Evolutionary conservation across 441 rosid species (phyloP), one percentile per base, ranked within the genome.

Genomic region (Daphne laureola): DNA sequence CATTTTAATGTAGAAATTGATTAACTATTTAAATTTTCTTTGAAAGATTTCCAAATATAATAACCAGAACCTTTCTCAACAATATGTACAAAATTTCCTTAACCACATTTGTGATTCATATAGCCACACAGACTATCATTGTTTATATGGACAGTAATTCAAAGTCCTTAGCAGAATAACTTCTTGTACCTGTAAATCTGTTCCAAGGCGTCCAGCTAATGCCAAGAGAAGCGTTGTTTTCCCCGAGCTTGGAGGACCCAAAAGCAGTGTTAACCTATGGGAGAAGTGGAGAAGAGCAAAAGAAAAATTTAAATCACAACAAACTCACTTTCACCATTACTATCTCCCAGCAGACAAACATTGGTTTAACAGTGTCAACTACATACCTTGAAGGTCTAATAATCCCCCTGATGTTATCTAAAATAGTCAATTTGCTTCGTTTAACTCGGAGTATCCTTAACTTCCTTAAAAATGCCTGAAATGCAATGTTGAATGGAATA

Each of bases 201-300:
- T 53, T 47, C 81, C 82, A 47, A 90, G 91, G 21, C 97, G 91
- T 54, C 97, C 99, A 54, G 97, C 97, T 53, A 93, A 87, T 58
- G 96, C 95, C 79, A 89, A 64, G 56, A 93, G 85, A n/a, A 93
- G 53, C 0, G 93, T 87, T 8, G 99, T 93, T 81, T 93, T 93
- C 62, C 99, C 99, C 5, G 96, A 87, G 85, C 97, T 87, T 25
- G 99, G 99, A 75, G 98, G 99, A 58, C 99, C 99, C 69, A 93
- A 73, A 43, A 93, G 65, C 57, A 93, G 81, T 21, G 99, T 93
- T 69, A 93, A 72, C 71, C 99, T 93, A 65, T 53, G 69, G 41
- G 54, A 40, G 38, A 31, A 31, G 38, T 31, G 38, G 38, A 31
- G 11, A 31, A 6, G 38, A 43, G 36, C 16, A 11, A 16, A 14